A percentile compares a stretch with the other conserved stretches of the same genome.
Evolutionary conservation across 176 grass and related monocot species (phyloP).

Genomic region (Musa schizocarpa): DNA sequence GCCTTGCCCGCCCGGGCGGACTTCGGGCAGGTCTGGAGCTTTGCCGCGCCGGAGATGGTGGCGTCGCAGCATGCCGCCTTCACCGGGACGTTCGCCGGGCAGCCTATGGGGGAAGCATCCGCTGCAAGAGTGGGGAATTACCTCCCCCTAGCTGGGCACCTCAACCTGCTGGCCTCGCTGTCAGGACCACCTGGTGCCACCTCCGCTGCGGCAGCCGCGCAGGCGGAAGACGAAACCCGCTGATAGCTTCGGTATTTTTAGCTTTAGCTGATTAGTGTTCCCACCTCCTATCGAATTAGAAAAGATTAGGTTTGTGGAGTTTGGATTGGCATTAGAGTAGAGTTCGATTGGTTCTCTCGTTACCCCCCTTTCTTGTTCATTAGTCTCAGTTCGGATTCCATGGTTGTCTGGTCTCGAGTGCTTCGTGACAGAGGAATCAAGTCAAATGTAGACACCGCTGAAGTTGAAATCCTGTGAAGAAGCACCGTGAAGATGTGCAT

Average conservation of each 20-base stretch:
- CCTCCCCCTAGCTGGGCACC: constrained; percentile 15
- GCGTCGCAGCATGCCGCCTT: neutral
- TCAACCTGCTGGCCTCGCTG: constrained; percentile 17
- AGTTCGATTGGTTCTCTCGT: neutral
- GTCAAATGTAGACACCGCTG: neutral
- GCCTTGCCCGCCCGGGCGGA: constrained; percentile 6
- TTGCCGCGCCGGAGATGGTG: constrained; percentile 15
- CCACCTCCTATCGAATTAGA: neutral
- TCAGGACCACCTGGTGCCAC: constrained; percentile 2
- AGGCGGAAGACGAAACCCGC: constrained; percentile 9
- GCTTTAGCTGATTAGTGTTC: neutral
- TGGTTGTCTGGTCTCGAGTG: neutral
- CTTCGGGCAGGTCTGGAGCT: constrained; percentile 21
- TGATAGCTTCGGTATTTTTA: neutral
- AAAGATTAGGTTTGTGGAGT: constrained; percentile 1
- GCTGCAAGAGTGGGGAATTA: constrained; percentile 16
- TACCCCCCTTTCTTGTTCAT: neutral
- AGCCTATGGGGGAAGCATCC: constrained; percentile 13
- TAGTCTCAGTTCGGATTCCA: neutral
- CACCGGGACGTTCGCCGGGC: constrained; percentile 11
- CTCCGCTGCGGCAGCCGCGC: neutral
- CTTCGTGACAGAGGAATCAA: neutral
- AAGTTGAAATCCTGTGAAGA: neutral
- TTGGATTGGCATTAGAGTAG: neutral
- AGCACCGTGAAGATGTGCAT: neutral